phyloP scores from a whole-genome alignment of 768 basidiomycete genomes.

The Gloeophyllum trabeum region DNA sequence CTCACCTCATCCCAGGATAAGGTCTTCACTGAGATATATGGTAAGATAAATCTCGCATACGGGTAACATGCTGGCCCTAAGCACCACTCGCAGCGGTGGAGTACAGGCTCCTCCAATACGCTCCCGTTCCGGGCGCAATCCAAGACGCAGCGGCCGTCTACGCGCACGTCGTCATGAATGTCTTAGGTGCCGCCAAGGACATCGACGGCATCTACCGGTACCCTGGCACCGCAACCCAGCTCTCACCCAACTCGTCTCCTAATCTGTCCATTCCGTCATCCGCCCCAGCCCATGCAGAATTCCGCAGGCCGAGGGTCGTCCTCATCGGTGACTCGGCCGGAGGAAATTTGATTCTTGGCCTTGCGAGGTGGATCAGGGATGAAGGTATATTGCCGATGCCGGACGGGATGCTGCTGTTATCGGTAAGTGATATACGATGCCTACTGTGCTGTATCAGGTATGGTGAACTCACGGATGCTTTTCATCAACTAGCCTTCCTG shows the following conservation, averaged over 20 bases:
- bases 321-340: conserved; percentile 47
- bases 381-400: conserved; percentile 33
- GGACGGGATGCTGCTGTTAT: conserved; percentile 34
- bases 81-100: conserved; percentile 24
- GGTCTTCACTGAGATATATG: conserved; percentile 22
- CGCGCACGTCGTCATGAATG: conserved; percentile 27
- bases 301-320: conserved; percentile 20
- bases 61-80: not conserved
- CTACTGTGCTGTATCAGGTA: not conserved
- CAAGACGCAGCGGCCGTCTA: conserved; percentile 43
- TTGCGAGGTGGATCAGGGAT: conserved; percentile 42
- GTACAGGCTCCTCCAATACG: conserved; percentile 40
- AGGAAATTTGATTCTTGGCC: conserved; percentile 38
- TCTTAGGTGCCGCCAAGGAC: conserved; percentile 7
- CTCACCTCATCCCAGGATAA: conserved; percentile 12
- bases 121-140: conserved; percentile 40
- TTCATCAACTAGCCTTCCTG: conserved; percentile 17
- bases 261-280: conserved; percentile 11
- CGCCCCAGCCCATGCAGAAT: not conserved
- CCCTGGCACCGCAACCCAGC: conserved; percentile 4
- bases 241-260: conserved; percentile 4
- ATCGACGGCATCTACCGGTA: conserved; percentile 13
- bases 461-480: no score
- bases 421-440: conserved; percentile 16
- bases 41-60: conserved; percentile 4